Conservation (phyloP, 208 protist species). For the Acanthamoeba triangularis region DNA sequence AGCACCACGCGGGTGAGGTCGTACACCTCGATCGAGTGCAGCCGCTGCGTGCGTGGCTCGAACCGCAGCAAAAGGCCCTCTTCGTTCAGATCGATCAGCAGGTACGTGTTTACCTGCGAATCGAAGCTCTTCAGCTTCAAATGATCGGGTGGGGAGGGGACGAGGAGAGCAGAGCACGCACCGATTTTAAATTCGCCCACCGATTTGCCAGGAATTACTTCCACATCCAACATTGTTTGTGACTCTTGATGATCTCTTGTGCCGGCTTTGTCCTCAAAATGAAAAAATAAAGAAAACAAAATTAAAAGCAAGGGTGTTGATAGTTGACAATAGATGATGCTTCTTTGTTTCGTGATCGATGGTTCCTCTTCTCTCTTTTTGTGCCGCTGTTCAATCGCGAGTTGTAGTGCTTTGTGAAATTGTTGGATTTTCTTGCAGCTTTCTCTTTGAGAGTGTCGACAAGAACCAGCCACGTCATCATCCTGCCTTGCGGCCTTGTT, state of each 20-base stretch:
- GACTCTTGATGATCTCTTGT: background rate
- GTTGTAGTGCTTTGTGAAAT: too few relatives aligned
- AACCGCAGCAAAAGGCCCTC: constrained; percentile 63
- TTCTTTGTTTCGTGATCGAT: background rate
- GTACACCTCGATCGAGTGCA: constrained; percentile 66
- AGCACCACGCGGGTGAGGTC: constrained; percentile 50
- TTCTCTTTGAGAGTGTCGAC: too few relatives aligned
- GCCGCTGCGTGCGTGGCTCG: constrained; percentile 54
- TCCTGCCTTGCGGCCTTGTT: too few relatives aligned
- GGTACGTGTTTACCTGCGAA: constrained; percentile 49
- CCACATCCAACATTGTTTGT: constrained; percentile 4
- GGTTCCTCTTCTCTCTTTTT: background rate
- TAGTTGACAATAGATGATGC: too few relatives aligned
- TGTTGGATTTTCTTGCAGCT: too few relatives aligned
- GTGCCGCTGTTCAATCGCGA: background rate
- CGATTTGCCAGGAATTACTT: constrained; percentile 53
- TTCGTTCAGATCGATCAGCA: constrained; percentile 58
- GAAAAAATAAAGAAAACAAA: background rate
- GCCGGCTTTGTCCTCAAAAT: background rate
- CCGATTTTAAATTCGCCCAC: constrained; percentile 71
- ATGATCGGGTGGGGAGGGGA: too few relatives aligned
- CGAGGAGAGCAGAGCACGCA: background rate
- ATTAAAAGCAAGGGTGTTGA: too few relatives aligned
- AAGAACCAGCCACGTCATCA: too few relatives aligned
- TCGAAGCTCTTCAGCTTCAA: background rate